phyloP scores from a whole-genome alignment of 345 rosid genomes.

The Fremontodendron californicum region DNA sequence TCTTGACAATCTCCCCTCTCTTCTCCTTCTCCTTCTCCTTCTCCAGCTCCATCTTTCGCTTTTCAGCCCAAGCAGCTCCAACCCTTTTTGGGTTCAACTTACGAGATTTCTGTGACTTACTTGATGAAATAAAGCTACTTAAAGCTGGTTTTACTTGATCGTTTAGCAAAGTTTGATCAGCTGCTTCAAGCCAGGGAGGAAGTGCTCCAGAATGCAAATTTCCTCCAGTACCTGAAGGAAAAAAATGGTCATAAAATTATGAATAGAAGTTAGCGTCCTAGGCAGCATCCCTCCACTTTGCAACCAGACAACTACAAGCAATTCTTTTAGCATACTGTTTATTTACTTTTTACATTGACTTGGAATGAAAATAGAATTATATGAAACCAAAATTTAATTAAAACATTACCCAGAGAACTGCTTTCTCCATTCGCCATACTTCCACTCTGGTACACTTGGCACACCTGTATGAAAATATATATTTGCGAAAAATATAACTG shows the following conservation, averaged over 20 bases:
- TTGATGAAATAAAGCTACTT: conserved; percentile 26
- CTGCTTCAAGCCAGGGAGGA: conserved; percentile 74
- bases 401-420: conserved; percentile 43
- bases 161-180: conserved; percentile 37
- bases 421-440: conserved; percentile 26
- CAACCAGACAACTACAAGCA: background rate
- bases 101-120: conserved; percentile 39
- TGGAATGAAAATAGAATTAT: background rate
- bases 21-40: too few species aligned
- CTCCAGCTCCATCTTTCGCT: conserved; percentile 79
- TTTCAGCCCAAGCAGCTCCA: conserved; percentile 97
- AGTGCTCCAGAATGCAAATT: conserved; percentile 82
- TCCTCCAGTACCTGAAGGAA: conserved; percentile 46
- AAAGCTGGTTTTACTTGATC: conserved; percentile 28
- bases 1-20: conserved; percentile 54
- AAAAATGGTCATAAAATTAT: background rate
- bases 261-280: background rate
- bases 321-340: background rate
- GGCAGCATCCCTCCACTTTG: background rate
- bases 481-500: background rate
- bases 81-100: conserved; percentile 83
- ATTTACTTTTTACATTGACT: background rate
- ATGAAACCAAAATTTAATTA: background rate
- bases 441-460: conserved; percentile 36
- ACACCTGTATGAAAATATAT: conserved; percentile 21